phyloP scores from a whole-genome alignment of 495 filamentous ascomycete species.

The Penicillium tannophilum region DNA sequence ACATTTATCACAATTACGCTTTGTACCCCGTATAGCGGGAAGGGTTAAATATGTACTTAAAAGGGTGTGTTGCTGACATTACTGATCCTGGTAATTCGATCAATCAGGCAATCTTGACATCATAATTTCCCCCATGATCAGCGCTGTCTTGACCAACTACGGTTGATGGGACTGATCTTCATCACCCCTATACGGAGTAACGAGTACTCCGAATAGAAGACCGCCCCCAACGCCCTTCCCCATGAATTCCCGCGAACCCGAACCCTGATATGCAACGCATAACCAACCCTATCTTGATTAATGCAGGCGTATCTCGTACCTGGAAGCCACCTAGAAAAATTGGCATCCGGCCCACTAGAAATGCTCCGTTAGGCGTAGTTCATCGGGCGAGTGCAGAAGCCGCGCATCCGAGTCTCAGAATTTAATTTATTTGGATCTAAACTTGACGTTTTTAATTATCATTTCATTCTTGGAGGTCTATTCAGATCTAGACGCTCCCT shows the following conservation, averaged over 20 bases:
- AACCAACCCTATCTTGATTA: conserved; percentile 1
- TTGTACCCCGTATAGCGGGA: background rate
- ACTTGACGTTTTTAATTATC: conserved; percentile 1
- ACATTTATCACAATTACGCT: background rate
- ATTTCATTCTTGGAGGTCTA: background rate
- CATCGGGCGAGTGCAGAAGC: conserved; percentile 11
- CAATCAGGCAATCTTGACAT: conserved; percentile 4
- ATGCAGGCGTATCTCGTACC: background rate
- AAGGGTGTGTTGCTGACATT: background rate
- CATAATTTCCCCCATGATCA: conserved; percentile 6
- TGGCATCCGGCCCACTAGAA: background rate
- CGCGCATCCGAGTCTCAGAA: conserved; percentile 6
- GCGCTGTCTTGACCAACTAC: background rate
- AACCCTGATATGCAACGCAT: background rate
- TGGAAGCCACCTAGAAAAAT: background rate
- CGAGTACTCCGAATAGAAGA: background rate
- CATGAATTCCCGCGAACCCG: too few relatives aligned
- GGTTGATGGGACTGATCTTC: background rate
- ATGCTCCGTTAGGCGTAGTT: conserved; percentile 4
- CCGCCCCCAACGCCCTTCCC: too few relatives aligned
- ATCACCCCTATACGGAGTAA: background rate
- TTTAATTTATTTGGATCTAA: conserved; percentile 2
- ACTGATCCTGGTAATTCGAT: background rate
- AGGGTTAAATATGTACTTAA: too few relatives aligned
- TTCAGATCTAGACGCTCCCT: background rate